Percentiles rank a stretch among this genome's conserved stretches.
Evolutionary conservation across 768 basidiomycete species (phyloP).

Genomic region (Agaricus subrufescens): DNA sequence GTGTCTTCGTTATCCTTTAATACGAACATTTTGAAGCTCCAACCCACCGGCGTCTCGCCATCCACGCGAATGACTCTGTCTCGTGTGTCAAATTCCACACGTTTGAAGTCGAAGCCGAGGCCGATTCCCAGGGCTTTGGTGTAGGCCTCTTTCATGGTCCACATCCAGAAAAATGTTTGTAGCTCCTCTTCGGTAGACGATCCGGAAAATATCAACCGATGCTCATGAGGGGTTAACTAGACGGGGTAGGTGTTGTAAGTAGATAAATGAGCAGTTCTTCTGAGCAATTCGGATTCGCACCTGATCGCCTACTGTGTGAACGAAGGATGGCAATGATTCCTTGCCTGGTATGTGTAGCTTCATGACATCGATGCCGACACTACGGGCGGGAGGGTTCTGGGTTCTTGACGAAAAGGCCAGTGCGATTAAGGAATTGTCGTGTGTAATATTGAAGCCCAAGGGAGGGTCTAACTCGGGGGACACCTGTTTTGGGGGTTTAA

Average conservation of each 20-base stretch:
- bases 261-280: not conserved
- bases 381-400: constrained; percentile 47
- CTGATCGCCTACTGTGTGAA: constrained; percentile 61
- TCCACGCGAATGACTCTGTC: constrained; percentile 55
- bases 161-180: constrained; percentile 72
- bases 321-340: constrained; percentile 54
- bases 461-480: constrained; percentile 42
- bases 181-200: constrained; percentile 46
- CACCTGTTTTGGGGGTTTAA: constrained; percentile 27
- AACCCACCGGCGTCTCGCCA: constrained; percentile 48
- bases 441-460: constrained; percentile 77
- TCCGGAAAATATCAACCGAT: constrained; percentile 30
- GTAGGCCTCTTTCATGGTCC: constrained; percentile 91
- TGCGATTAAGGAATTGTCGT: constrained; percentile 70
- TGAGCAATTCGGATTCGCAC: constrained; percentile 28
- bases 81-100: constrained; percentile 65
- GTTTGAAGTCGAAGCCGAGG: constrained; percentile 75
- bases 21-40: constrained; percentile 65
- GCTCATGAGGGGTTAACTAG: constrained; percentile 43
- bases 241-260: not conserved
- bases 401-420: constrained; percentile 54
- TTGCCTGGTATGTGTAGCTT: constrained; percentile 59
- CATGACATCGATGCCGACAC: constrained; percentile 81
- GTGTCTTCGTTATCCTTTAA: constrained; percentile 41
- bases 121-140: constrained; percentile 85